These are phyloP conservation scores for Rhizopogon salebrosus DNA, from an alignment of 768 basidiomycete species.

Conservation along the genomic window DNA sequence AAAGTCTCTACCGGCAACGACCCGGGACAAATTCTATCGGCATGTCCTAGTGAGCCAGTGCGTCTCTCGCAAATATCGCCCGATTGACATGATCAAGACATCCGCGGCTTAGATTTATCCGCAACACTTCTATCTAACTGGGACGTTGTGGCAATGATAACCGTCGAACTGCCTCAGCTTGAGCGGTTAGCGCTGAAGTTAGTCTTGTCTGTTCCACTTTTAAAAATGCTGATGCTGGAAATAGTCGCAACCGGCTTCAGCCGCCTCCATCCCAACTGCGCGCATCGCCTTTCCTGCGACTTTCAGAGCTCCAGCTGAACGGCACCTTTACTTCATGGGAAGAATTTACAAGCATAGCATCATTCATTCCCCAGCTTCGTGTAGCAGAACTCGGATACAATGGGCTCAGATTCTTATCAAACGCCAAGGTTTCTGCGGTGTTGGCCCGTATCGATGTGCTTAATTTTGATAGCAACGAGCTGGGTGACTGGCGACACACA, in stretches of 20 bases:
- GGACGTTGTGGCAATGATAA: conserved; percentile 62
- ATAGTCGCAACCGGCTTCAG: conserved; percentile 64
- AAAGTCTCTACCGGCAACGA: conserved; percentile 49
- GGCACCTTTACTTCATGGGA: conserved; percentile 68
- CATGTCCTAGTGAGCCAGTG: conserved; percentile 61
- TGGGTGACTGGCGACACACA: conserved; percentile 50
- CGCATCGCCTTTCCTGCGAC: conserved; percentile 38
- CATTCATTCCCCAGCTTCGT: conserved; percentile 48
- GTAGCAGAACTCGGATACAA: conserved; percentile 73
- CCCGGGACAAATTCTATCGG: conserved; percentile 45
- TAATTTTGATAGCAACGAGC: conserved; percentile 69
- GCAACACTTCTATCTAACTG: conserved; percentile 67
- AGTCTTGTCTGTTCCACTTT: conserved; percentile 25
- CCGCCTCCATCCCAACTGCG: conserved; percentile 31
- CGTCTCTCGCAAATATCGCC: conserved; percentile 5
- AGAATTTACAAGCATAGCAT: conserved; percentile 49
- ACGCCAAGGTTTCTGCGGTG: conserved; percentile 5
- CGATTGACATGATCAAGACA: conserved; percentile 39
- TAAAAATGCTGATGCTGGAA: conserved; percentile 12
- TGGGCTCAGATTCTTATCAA: conserved; percentile 33
- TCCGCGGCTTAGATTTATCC: conserved; percentile 80
- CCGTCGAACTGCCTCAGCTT: conserved; percentile 54
- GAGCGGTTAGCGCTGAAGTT: conserved; percentile 76
- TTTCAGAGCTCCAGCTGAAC: conserved; percentile 72
- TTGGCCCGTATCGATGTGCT: conserved; percentile 38